Base-by-base conservation (phyloP, 257 asterid species). In the Fraxinus quadrangulata region DNA sequence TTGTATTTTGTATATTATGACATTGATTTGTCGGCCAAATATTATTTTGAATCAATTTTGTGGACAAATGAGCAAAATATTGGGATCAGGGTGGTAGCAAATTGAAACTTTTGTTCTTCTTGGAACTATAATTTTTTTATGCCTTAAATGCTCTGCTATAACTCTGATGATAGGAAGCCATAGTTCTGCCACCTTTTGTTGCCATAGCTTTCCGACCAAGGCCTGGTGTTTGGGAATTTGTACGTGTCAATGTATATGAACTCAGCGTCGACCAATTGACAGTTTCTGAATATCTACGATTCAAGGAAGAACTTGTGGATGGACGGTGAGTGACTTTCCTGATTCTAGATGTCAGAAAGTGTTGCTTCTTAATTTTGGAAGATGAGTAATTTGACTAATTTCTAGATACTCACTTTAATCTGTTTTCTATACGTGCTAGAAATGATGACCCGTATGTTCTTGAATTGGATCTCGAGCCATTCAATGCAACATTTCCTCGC, bases 201-300 rank as follows among this genome's bases (percentile, higher is more conserved):
- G 97, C 97, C 68, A 65, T 96, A 63, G 97, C 99, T 68, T 75
- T 96, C 77, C 92, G 99, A 21, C 99, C 99, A 26, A 89, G 99
- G 87, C 99, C 99, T 24, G 99, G 99, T 65, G 99, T 96, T 78
- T 96, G 99, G 99, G 99, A 93, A 75, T 92, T 77, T 67, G 96
- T 96, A 39, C 97, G 98, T n/a, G 94, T 96, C 59, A 93, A 96
- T 75, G 99, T 91, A 11, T 71, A 82, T 75, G 96, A 96, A 71
- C 95, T 96, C 67, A 89, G 91, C 21, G 98, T 93, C 14, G 99
- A 96, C 76, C 97, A 96, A 88, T 82, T 96, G 89, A 82, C 88
- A 0, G 88, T 91, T 39, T 87, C 99, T 4, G 99, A 96, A 80
- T 96, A 93, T 85, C 88, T 96, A 28, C 86, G 67, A 24, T 92